Evolutionary conservation across 192 early-diverging fungal genomes (phyloP), one percentile per base, ranked within the genome.

Genomic region (Jimgerdemannia flammicorona): DNA sequence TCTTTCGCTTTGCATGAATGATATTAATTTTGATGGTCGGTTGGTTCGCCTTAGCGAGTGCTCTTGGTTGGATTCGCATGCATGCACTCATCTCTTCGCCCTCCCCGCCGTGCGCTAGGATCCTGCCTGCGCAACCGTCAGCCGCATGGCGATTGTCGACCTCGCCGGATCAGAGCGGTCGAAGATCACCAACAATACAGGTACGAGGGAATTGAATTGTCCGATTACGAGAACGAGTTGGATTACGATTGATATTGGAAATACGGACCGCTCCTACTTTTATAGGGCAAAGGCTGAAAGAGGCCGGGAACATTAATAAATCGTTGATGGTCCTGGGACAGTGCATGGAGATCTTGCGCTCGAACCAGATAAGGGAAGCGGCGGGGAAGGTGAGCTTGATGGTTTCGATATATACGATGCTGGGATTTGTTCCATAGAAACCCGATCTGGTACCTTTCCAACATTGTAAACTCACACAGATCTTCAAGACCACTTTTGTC

Each of bases 311-410:
- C 65, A 91, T 90, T 77, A 92, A 93, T 81, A 90, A 85, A 44
- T 87, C 89, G 59, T 78, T 92, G 69, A 89, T 92, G 88, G 88
- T 89, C 4, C 79, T 93, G 3, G 87, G 91, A 17, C 91, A 93
- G 75, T 92, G 91, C 72, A 86, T 94, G 77, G 89, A 91, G 40
- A 87, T 88, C 3, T 72, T 89, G 7, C 76, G 89, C 59, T 76
- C 77, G 63, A 93, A 93, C 78, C 85, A 84, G 67, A 42, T 71
- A 3, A 78, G 69, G 3, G 39, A 67, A 11, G 72, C 66, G 40
- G 66, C 78, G 14, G 76, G 78, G 74, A 85, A 85, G 74, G 86
- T 88, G 78, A 69, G 54, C 43, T 29, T 17, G 44, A 29, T 29
- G 29, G 29, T 0, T 29, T 29, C 29, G 29, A 29, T 29, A 29